These are phyloP conservation scores for Raddia distichophylla DNA, from an alignment of 176 grass and related monocot species.

Conservation along the genomic window DNA sequence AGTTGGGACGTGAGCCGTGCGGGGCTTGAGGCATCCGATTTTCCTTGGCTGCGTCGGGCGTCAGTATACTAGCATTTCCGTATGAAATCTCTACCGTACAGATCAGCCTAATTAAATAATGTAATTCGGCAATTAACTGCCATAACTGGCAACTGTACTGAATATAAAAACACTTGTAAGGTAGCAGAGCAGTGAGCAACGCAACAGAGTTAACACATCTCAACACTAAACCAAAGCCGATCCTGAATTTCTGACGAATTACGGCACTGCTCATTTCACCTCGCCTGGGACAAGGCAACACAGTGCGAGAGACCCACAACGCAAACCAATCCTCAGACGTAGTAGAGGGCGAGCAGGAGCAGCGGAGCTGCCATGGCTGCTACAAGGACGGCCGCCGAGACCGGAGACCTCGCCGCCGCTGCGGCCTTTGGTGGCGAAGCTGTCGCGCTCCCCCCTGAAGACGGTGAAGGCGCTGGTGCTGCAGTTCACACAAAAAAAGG, in stretches of 20 bases:
- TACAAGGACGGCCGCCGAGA: neutral
- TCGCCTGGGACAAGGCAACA: no score
- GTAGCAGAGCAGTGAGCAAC: neutral
- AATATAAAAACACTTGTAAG: neutral
- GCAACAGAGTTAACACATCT: neutral
- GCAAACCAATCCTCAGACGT: constrained; percentile 5
- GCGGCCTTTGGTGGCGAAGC: constrained; percentile 22
- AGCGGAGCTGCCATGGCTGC: constrained; percentile 24
- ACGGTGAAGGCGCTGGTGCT: constrained; percentile 35
- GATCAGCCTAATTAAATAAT: no score
- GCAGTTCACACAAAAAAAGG: neutral
- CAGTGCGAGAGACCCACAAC: no score
- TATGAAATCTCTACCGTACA: no score
- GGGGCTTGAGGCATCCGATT: no score
- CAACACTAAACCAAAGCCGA: neutral
- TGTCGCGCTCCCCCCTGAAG: neutral
- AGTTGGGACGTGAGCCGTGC: no score
- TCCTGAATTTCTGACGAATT: neutral
- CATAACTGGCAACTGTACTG: neutral
- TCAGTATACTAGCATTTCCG: no score
- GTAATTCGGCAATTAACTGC: neutral
- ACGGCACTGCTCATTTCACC: neutral
- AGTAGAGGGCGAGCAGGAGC: constrained; percentile 36
- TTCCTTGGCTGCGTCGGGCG: no score
- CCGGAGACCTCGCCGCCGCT: constrained; percentile 1